phyloP scores from a whole-genome alignment of 2,329 filamentous ascomycete genomes.

The Diaporthe nobilis region DNA sequence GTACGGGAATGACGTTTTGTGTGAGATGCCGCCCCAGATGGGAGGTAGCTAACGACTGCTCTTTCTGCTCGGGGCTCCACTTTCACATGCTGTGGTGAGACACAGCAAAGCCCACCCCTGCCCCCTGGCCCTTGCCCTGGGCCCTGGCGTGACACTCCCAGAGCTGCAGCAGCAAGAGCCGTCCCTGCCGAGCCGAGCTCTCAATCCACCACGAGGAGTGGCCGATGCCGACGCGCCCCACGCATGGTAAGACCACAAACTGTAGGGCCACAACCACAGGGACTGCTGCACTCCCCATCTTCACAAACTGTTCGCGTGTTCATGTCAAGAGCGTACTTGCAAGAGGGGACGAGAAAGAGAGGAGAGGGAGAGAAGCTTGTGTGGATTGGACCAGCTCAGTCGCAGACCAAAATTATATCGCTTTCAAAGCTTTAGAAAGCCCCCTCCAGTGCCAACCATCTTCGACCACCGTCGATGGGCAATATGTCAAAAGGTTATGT shows the following conservation, averaged over 20 bases:
- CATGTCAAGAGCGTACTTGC: background rate
- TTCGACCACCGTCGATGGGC: slow-evolving; percentile 8
- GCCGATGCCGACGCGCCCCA: background rate
- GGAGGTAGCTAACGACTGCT: background rate
- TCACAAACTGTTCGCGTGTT: background rate
- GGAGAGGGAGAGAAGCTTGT: background rate
- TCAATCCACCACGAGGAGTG: background rate
- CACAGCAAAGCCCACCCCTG: background rate
- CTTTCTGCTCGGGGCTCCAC: slow-evolving; percentile 20
- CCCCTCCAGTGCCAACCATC: slow-evolving; percentile 9
- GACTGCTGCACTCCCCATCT: background rate
- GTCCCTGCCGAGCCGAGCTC: slow-evolving; percentile 15
- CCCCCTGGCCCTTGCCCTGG: background rate
- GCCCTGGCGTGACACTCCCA: slow-evolving; percentile 5
- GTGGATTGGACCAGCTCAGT: slow-evolving; percentile 33
- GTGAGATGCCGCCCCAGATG: background rate
- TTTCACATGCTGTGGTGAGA: slow-evolving; percentile 37
- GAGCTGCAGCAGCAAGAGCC: background rate
- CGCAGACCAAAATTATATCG: slow-evolving; percentile 40
- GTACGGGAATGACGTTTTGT: slow-evolving; percentile 9
- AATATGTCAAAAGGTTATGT: slow-evolving; percentile 37
- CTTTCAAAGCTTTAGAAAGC: slow-evolving; percentile 37
- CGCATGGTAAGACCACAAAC: background rate
- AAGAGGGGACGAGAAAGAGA: background rate
- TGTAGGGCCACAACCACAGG: background rate